Conservation (phyloP, 306 rosid species). For the Prunus campanulata region DNA sequence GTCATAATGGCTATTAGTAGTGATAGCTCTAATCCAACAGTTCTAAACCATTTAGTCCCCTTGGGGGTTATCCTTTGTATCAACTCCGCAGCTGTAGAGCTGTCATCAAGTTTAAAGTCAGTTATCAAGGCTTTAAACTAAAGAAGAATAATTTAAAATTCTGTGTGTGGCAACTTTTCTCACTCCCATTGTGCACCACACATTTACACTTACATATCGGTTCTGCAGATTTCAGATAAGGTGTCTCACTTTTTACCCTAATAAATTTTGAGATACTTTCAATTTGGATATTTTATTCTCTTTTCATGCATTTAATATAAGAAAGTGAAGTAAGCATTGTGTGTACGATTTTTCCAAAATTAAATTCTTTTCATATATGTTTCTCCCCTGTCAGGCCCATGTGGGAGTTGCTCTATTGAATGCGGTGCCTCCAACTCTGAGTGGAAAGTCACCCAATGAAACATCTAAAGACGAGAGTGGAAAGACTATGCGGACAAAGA, state of each 20-base stretch:
- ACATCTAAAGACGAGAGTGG: constrained; percentile 55
- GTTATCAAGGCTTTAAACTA: not conserved
- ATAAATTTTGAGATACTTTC: not conserved
- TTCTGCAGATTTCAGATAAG: not conserved
- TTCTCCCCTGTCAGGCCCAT: constrained; percentile 55
- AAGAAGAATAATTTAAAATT: not conserved
- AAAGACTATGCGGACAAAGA: constrained; percentile 66
- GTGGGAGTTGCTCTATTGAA: constrained; percentile 94
- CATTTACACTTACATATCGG: not conserved
- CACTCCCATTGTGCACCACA: not conserved
- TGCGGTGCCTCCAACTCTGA: constrained; percentile 70
- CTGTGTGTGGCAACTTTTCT: not conserved
- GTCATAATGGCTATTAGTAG: not conserved
- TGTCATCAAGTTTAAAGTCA: not conserved
- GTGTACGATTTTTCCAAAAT: not conserved
- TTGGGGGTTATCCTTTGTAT: not conserved
- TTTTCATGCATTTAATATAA: not conserved
- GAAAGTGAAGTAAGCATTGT: not conserved
- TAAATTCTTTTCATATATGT: not conserved
- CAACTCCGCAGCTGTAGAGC: not conserved
- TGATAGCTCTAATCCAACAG: not conserved
- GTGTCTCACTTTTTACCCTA: not conserved
- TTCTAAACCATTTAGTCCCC: too few relatives aligned
- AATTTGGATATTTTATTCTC: not conserved
- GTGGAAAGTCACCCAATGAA: constrained; percentile 47